Percentiles rank a stretch among this genome's conserved stretches.
phyloP scores from a whole-genome alignment of 495 filamentous ascomycete species.

The Glutinoglossum americanum region DNA sequence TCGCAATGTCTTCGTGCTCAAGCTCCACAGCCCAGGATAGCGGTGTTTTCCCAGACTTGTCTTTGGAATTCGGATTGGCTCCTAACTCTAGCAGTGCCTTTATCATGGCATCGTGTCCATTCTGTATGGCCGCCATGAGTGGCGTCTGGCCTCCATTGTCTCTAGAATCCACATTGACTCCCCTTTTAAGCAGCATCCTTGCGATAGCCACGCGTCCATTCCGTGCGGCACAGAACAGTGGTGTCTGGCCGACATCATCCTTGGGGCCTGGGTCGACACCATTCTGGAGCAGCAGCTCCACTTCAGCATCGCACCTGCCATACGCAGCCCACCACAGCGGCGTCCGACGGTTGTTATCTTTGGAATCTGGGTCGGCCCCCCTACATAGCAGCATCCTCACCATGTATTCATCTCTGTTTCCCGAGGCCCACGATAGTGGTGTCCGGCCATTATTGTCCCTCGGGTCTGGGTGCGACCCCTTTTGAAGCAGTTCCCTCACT shows the following conservation, averaged over 20 bases:
- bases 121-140: not conserved
- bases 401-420: not conserved
- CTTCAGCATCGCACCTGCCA: not conserved
- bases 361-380: not conserved
- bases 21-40: not conserved
- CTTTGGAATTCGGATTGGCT: not conserved
- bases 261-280: not conserved
- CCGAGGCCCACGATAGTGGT: not conserved
- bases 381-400: not conserved
- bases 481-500: not conserved
- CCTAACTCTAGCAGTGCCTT: not conserved
- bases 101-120: not conserved
- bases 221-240: not conserved
- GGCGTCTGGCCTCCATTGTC: not conserved
- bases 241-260: not conserved
- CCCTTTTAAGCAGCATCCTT: not conserved
- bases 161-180: not conserved
- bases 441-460: not conserved
- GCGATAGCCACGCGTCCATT: not conserved
- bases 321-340: not conserved
- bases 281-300: not conserved
- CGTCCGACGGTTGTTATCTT: not conserved
- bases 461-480: not conserved
- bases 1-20: not conserved
- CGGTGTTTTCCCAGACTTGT: not conserved